Evolutionary conservation across 1,284 basidiomycete genomes (phyloP).

Genomic region (Meira nashicola): DNA sequence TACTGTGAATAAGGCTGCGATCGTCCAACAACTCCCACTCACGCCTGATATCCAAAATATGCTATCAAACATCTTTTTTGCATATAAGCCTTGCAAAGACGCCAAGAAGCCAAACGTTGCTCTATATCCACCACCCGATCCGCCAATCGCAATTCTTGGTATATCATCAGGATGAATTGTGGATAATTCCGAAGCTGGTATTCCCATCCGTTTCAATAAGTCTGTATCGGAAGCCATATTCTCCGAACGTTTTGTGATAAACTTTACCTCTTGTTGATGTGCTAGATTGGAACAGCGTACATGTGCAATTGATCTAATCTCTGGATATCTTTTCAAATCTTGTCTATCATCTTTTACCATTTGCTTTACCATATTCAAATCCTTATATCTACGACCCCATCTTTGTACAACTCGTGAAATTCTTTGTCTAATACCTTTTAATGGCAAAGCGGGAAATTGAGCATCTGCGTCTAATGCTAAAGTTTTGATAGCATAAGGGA

Average conservation of each 20-base stretch:
- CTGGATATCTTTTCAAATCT: constrained; percentile 36
- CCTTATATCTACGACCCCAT: constrained; percentile 32
- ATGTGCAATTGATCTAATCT: constrained; percentile 38
- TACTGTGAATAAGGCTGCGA: constrained; percentile 41
- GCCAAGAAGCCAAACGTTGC: constrained; percentile 46
- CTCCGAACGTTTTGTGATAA: constrained; percentile 21
- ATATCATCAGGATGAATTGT: constrained; percentile 48
- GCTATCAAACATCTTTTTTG: constrained; percentile 43
- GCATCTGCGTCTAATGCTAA: not conserved
- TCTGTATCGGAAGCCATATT: constrained; percentile 24
- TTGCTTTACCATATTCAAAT: constrained; percentile 31
- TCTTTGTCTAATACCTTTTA: constrained; percentile 16
- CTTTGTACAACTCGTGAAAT: constrained; percentile 16
- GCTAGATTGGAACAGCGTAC: constrained; percentile 18
- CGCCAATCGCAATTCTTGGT: constrained; percentile 49
- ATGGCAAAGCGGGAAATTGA: constrained; percentile 8
- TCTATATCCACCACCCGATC: constrained; percentile 52
- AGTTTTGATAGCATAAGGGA: constrained; percentile 1
- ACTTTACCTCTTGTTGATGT: constrained; percentile 28
- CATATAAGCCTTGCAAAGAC: constrained; percentile 39
- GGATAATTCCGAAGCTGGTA: constrained; percentile 27
- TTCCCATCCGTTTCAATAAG: constrained; percentile 26
- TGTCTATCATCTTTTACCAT: constrained; percentile 22
- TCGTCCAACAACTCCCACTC: constrained; percentile 52
- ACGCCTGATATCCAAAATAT: constrained; percentile 48